These are phyloP conservation scores for Olyra latifolia DNA, from an alignment of 176 grass and related monocot species.

Conservation along the genomic window DNA sequence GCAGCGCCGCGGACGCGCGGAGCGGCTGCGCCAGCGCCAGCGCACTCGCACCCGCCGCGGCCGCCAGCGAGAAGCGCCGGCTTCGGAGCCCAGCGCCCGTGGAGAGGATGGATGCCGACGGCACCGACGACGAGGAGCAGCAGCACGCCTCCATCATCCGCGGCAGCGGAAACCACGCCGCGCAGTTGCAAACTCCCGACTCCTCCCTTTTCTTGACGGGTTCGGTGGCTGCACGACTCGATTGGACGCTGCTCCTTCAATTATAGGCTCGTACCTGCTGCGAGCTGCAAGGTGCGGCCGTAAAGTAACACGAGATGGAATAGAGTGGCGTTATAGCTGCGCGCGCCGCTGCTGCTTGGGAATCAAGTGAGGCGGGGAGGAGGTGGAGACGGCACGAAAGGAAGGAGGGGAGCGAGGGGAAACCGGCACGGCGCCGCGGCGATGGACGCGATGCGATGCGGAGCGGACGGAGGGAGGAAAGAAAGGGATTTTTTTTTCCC, in stretches of 20 bases:
- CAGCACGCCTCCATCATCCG: conserved; percentile 53
- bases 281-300: conserved; percentile 21
- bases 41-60: background rate
- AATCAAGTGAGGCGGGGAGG: conserved; percentile 16
- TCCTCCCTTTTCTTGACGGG: background rate
- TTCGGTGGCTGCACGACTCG: conserved; percentile 4
- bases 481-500: conserved; percentile 22
- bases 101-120: conserved; percentile 41
- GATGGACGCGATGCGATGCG: conserved; percentile 7
- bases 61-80: conserved; percentile 4
- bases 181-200: background rate
- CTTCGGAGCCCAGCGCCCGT: conserved; percentile 14
- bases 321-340: conserved; percentile 12
- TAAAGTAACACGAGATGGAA: conserved; percentile 31
- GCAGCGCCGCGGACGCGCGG: background rate
- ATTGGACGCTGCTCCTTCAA: conserved; percentile 17
- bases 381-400: conserved; percentile 41
- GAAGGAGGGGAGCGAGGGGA: conserved; percentile 32
- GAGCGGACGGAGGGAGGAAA: background rate
- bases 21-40: conserved; percentile 15
- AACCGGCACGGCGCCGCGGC: background rate
- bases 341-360: background rate
- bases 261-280: conserved; percentile 22
- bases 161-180: background rate
- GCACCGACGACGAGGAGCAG: conserved; percentile 48